These are phyloP conservation scores for Cryomyces antarcticus DNA, from an alignment of 495 filamentous ascomycete species.

Conservation along the genomic window DNA sequence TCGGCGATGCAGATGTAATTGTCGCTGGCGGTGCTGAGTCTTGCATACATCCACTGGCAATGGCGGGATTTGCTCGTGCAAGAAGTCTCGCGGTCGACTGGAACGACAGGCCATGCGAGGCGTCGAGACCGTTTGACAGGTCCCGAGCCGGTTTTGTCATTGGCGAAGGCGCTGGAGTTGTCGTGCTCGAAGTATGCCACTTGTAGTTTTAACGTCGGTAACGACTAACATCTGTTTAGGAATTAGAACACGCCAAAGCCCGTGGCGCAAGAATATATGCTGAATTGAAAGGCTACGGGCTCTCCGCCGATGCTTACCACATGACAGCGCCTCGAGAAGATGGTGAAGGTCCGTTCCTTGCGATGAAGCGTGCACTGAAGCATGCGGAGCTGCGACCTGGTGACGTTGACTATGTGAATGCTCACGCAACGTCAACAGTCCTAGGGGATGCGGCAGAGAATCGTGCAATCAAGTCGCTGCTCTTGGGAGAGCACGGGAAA, in stretches of 20 bases:
- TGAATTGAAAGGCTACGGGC: constrained; percentile 73
- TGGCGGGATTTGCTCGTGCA: constrained; percentile 77
- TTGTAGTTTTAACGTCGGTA: not conserved
- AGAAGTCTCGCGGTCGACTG: constrained; percentile 63
- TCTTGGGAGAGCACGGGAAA: constrained; percentile 53
- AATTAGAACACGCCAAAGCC: constrained; percentile 66
- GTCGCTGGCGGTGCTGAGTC: constrained; percentile 84
- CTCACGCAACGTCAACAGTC: constrained; percentile 74
- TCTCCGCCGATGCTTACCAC: constrained; percentile 74
- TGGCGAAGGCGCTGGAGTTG: constrained; percentile 72
- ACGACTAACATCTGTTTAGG: constrained; percentile 21
- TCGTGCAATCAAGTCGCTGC: constrained; percentile 53
- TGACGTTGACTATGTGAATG: constrained; percentile 81
- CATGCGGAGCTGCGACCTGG: constrained; percentile 47
- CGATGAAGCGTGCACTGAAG: constrained; percentile 69
- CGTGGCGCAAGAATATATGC: constrained; percentile 72
- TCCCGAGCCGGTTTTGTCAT: constrained; percentile 75
- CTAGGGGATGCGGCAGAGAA: constrained; percentile 84
- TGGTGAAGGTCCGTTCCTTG: constrained; percentile 57
- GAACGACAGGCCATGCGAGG: constrained; percentile 50
- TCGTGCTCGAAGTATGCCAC: constrained; percentile 50
- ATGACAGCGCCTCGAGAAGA: constrained; percentile 74
- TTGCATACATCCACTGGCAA: constrained; percentile 84
- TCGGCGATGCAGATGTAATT: constrained; percentile 86
- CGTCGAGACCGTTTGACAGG: constrained; percentile 79